Evolutionary conservation across 345 rosid genomes (phyloP), one percentile per base, ranked within the genome.

Genomic region (Hypericum perforatum): DNA sequence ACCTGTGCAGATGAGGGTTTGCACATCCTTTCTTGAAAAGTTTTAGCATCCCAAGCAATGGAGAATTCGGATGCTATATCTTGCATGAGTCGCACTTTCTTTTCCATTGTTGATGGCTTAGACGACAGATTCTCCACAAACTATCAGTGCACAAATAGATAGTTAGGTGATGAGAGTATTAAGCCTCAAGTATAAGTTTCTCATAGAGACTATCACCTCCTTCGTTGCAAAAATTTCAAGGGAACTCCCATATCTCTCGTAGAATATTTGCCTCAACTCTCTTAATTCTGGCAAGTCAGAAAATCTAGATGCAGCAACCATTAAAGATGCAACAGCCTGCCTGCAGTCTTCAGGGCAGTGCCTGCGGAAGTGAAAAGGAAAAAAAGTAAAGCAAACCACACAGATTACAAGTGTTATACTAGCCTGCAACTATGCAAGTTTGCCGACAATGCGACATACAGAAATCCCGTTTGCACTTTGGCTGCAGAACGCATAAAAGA

Each of bases 231-330:
- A 85, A 41, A 80, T 63, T 45, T 72, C 84, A 56, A 89, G 56
- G 47, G 95, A 76, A 81, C 64, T 77, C 58, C 71, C 80, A 13
- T 88, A 92, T 78, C 78, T 88, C 68, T 92, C 89, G 6, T 74
- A 77, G 70, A 92, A 88, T 45, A 72, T 69, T 41, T 85, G 78
- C 79, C 98, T 88, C 38, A 92, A 82, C 36, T 88, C 95, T 16
- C 89, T 91, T 52, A 92, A 53, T 76, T 92, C 95, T 0, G 94
- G 98, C 64, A 92, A 61, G 71, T 85, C 97, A 43, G 97, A 85
- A 73, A 83, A 82, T 69, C 95, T 84, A 47, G 98, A 88, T 55
- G 97, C 95, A 53, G 97, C 97, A 76, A 73, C 77, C 91, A 89
- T 94, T 50, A 94, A 59, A 47, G 94, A 94, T 10, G 97, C 68